Evolutionary conservation across 106 monocot species (phyloP).

Genomic region (Dendrobium huoshanense): DNA sequence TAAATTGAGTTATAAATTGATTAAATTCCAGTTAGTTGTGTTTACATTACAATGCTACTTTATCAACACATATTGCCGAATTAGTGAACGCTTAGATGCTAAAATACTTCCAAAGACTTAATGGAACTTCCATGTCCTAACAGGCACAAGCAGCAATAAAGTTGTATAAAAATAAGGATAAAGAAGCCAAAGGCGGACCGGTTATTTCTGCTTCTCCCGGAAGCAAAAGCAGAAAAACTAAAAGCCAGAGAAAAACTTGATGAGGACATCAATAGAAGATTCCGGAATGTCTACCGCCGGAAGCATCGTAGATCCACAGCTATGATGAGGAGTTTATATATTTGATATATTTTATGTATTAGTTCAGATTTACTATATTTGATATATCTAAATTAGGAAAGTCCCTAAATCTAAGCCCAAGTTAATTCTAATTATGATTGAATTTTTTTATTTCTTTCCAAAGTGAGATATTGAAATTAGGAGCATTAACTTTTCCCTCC

Average conservation of each 20-base stretch:
- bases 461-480: too few relatives aligned
- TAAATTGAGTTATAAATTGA: neutral
- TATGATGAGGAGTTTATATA: too few relatives aligned
- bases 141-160: neutral
- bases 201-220: neutral
- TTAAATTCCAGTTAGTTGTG: neutral
- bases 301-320: too few relatives aligned
- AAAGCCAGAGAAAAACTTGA: neutral
- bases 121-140: neutral
- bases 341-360: too few relatives aligned
- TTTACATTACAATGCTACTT: neutral
- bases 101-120: neutral
- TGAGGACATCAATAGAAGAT: too few relatives aligned
- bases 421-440: too few relatives aligned
- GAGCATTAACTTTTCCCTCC: too few relatives aligned
- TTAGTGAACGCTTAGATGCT: neutral
- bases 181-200: neutral
- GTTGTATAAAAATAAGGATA: neutral
- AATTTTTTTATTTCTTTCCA: too few relatives aligned
- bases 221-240: neutral
- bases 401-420: too few relatives aligned
- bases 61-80: neutral
- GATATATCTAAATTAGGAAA: too few relatives aligned
- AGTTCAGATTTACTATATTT: too few relatives aligned
- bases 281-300: too few relatives aligned